These are phyloP conservation scores for Gymnopilus dilepis DNA, from an alignment of 768 basidiomycete species.

Conservation along the genomic window DNA sequence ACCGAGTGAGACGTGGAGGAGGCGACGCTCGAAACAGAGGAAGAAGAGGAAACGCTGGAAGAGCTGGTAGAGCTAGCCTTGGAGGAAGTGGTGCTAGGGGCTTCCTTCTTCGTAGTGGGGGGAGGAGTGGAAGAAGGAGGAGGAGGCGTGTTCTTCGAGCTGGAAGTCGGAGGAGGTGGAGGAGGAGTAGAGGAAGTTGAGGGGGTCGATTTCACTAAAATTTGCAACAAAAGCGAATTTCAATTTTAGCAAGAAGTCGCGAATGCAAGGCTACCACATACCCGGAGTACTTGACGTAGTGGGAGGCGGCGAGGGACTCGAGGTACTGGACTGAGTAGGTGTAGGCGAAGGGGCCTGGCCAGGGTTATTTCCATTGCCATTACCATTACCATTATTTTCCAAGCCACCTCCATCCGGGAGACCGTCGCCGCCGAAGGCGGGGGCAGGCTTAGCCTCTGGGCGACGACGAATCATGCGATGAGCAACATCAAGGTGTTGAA, in stretches of 20 bases:
- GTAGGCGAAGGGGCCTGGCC: background rate
- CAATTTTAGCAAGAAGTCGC: background rate
- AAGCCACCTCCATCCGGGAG: background rate
- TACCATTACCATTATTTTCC: background rate
- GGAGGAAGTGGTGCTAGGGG: slow-evolving; percentile 7
- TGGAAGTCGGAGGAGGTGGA: background rate
- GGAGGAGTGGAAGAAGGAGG: background rate
- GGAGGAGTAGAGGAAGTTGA: background rate
- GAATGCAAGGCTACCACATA: background rate
- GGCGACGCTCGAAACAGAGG: slow-evolving; percentile 18
- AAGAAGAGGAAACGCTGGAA: slow-evolving; percentile 13
- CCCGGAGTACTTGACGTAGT: slow-evolving; percentile 9
- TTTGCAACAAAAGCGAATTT: background rate
- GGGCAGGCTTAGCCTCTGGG: slow-evolving; percentile 19
- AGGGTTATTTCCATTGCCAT: background rate
- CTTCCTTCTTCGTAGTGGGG: background rate
- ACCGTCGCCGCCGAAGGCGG: background rate
- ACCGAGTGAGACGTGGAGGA: slow-evolving; percentile 11
- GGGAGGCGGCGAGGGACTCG: background rate
- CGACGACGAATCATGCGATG: slow-evolving; percentile 33
- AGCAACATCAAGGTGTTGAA: slow-evolving; percentile 31
- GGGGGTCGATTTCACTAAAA: background rate
- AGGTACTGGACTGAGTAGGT: no score
- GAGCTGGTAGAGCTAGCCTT: slow-evolving; percentile 21
- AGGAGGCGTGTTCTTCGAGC: background rate